Conservation (phyloP, 2,329 filamentous ascomycete genomes). For the Scleromitrula shiraiana region DNA sequence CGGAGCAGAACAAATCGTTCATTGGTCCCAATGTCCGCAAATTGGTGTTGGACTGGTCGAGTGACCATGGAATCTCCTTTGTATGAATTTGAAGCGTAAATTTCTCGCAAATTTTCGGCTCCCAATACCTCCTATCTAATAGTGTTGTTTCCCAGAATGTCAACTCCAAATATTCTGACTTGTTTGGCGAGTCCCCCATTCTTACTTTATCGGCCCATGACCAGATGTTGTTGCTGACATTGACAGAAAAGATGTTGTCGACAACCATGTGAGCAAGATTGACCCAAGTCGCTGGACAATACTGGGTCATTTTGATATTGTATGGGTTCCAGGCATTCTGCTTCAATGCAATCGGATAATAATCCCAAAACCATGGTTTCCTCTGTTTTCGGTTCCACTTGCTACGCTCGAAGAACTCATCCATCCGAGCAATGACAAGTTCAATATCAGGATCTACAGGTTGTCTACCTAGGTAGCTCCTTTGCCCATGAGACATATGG, state of each 20-base stretch:
- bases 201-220: background rate
- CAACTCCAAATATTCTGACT: background rate
- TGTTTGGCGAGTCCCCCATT: background rate
- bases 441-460: too few species aligned
- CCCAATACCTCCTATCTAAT: too few species aligned
- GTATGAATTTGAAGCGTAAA: background rate
- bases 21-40: background rate
- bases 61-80: conserved; percentile 1
- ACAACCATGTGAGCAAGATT: conserved; percentile 2
- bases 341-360: background rate
- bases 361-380: conserved; percentile 4
- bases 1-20: background rate
- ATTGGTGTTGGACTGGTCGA: background rate
- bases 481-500: too few species aligned
- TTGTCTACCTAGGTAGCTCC: too few species aligned
- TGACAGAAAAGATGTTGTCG: background rate
- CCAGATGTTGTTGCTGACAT: conserved; percentile 2
- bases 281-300: conserved; percentile 6
- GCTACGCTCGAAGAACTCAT: background rate
- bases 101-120: too few species aligned
- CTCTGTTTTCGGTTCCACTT: too few species aligned
- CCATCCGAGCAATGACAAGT: too few species aligned
- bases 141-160: too few species aligned
- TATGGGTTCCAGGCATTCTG: background rate
- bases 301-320: background rate